A percentile compares a stretch with the other conserved stretches of the same genome.
These are phyloP conservation scores for Cladophialophora chaetospira DNA, from an alignment of 2,329 filamentous ascomycete species.

Conservation along the genomic window DNA sequence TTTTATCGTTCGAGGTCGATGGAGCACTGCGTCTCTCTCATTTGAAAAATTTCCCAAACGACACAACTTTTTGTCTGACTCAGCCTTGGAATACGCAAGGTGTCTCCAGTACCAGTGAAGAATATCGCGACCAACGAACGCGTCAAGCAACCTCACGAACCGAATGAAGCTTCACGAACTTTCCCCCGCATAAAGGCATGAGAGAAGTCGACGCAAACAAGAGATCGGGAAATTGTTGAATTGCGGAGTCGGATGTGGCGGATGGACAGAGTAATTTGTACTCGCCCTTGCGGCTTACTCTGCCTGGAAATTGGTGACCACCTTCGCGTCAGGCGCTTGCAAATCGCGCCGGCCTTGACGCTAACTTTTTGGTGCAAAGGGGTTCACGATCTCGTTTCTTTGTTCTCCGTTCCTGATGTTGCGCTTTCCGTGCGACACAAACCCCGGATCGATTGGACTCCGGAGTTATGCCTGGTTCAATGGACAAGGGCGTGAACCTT, in stretches of 20 bases:
- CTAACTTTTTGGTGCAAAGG: background rate
- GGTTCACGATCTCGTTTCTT: background rate
- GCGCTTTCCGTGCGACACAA: background rate
- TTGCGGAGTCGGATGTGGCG: conserved; percentile 19
- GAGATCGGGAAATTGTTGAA: conserved; percentile 1
- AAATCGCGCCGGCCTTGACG: conserved; percentile 1
- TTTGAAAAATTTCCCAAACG: background rate
- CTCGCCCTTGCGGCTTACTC: background rate
- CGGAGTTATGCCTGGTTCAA: background rate
- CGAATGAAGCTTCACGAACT: conserved; percentile 14
- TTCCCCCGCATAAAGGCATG: background rate
- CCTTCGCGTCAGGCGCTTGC: background rate
- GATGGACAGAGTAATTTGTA: conserved; percentile 15
- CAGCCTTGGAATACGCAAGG: background rate
- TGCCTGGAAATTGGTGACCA: conserved; percentile 4
- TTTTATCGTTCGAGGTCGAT: too few species aligned
- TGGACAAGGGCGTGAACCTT: background rate
- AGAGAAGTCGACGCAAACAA: background rate
- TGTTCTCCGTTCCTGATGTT: background rate
- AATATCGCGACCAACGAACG: background rate
- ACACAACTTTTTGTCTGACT: background rate
- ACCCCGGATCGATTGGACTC: background rate
- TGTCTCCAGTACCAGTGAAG: background rate
- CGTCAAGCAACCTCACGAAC: background rate
- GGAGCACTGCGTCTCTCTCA: background rate